Base-by-base conservation (phyloP, 2,329 filamentous ascomycete species). In the Dothistroma pini region DNA sequence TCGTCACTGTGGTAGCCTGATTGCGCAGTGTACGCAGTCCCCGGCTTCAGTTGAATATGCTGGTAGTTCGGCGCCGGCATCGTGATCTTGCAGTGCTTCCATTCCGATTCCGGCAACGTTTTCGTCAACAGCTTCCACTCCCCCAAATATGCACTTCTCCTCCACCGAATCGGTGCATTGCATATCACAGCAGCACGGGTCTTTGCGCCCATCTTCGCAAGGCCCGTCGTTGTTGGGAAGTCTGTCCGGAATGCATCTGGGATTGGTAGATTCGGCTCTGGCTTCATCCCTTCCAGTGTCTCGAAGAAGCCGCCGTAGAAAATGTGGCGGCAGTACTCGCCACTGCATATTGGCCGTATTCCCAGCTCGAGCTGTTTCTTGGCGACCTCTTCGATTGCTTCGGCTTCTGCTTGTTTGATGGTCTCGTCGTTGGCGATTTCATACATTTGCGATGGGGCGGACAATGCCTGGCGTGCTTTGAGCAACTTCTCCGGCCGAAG, bases 301-400 rank as follows among this genome's bases (percentile, higher is more conserved):
- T 70, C 68, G 56, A 70, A 69, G 57, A 70, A 66, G n/a, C 67
- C 67, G 54, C 64, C 66, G 31, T 68, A 70, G 58, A 67, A 69
- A 29, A 70, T 67, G 52, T 69, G 64, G 10, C 66, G 62, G 44
- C 73, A 68, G 68, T 88, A 90, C 74, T 90, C 88, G 68, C 88
- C 88, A 19, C 53, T 41, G 53, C 53, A 41, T 51, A 90, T 79
- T 10, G 83, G 82, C 16, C 82, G 80, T 61, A 89, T 81, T 16
- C 84, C 84, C 53, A 86, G 80, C 60, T 84, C 77, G 63, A 83
- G 77, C 76, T 91, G 88, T 61, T 83, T 79, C 68, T 83, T 79
- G 22, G 89, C 85, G 52, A 88, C 83, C 53, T 86, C 80, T 54
- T 81, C 80, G 69, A 90, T 85, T 53, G 86, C 82, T 66, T 83